Percentiles rank a stretch among this genome's conserved stretches.
Evolutionary conservation across 2,329 filamentous ascomycete genomes (phyloP).

Genomic region (Byssothecium circinans): DNA sequence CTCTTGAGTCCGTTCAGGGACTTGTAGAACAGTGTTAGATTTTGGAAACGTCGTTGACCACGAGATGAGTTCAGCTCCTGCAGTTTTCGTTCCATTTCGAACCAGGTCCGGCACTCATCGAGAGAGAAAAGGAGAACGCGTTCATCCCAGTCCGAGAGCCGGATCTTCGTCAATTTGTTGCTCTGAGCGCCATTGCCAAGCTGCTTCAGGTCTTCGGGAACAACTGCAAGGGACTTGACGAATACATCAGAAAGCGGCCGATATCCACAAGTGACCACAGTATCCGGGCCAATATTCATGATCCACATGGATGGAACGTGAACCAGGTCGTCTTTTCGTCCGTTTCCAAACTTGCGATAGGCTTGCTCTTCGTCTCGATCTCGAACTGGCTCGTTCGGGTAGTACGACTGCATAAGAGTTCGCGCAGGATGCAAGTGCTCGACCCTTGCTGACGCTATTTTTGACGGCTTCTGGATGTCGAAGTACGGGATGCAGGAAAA

Average conservation of each 20-base stretch:
- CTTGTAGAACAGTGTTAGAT: slow-evolving; percentile 10
- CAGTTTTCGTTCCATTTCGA: slow-evolving; percentile 34
- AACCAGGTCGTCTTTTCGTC: slow-evolving; percentile 18
- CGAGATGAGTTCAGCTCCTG: slow-evolving; percentile 17
- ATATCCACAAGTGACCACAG: slow-evolving; percentile 35
- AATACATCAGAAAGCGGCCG: slow-evolving; percentile 22
- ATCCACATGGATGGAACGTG: slow-evolving; percentile 37
- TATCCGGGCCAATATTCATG: slow-evolving; percentile 27
- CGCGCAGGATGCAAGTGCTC: slow-evolving; percentile 21
- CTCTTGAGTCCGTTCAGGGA: slow-evolving; percentile 3
- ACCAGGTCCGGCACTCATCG: slow-evolving; percentile 29
- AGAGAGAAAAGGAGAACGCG: slow-evolving; percentile 24
- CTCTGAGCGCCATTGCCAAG: slow-evolving; percentile 1
- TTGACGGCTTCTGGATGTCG: slow-evolving; percentile 2
- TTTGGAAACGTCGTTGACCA: background rate
- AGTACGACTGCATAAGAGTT: slow-evolving; percentile 37
- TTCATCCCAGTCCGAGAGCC: slow-evolving; percentile 24
- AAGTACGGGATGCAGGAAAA: slow-evolving; percentile 30
- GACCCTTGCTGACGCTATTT: background rate
- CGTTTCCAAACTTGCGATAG: slow-evolving; percentile 25
- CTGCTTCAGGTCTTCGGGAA: slow-evolving; percentile 23
- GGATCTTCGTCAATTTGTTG: slow-evolving; percentile 16
- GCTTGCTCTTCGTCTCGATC: slow-evolving; percentile 37
- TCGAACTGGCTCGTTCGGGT: slow-evolving; percentile 33
- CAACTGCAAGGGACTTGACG: slow-evolving; percentile 29